Conservation (phyloP, 805 yeast genomes). For the Metschnikowia santaceciliae region DNA sequence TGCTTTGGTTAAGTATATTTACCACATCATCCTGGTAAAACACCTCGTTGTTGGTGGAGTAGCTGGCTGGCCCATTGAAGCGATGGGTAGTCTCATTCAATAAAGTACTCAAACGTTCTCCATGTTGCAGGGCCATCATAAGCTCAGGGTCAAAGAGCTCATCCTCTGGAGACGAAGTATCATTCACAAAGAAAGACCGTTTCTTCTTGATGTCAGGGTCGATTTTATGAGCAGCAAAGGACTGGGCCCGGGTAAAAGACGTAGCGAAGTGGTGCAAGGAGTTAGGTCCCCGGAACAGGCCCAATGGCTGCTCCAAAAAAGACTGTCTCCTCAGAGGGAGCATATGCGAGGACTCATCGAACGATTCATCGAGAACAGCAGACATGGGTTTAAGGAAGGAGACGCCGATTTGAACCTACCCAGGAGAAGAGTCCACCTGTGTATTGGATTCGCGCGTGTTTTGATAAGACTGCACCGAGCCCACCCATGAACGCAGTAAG, state of each 20-base stretch:
- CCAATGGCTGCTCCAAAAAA: slow-evolving; percentile 37
- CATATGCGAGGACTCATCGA: slow-evolving; percentile 12
- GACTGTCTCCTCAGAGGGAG: slow-evolving; percentile 13
- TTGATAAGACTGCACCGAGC: slow-evolving; percentile 1
- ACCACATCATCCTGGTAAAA: slow-evolving; percentile 38
- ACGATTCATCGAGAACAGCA: slow-evolving; percentile 12
- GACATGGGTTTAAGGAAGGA: slow-evolving; percentile 5
- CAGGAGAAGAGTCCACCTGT: not conserved
- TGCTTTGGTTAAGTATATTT: slow-evolving; percentile 21
- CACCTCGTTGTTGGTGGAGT: slow-evolving; percentile 28
- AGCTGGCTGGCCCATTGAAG: slow-evolving; percentile 6
- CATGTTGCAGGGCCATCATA: slow-evolving; percentile 60
- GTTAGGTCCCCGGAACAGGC: slow-evolving; percentile 62
- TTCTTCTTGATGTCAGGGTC: slow-evolving; percentile 54
- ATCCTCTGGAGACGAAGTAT: slow-evolving; percentile 40
- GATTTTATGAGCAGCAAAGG: slow-evolving; percentile 42
- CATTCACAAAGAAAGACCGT: slow-evolving; percentile 53
- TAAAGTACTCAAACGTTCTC: slow-evolving; percentile 61
- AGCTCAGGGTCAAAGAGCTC: slow-evolving; percentile 67
- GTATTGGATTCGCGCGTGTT: not conserved
- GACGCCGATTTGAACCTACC: not conserved
- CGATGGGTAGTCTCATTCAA: slow-evolving; percentile 16
- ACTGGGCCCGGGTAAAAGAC: slow-evolving; percentile 72
- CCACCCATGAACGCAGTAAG: not conserved
- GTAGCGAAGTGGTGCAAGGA: slow-evolving; percentile 77